Evolutionary conservation across 2,329 filamentous ascomycete species (phyloP).

Genomic region (Ophiostoma sp.): DNA sequence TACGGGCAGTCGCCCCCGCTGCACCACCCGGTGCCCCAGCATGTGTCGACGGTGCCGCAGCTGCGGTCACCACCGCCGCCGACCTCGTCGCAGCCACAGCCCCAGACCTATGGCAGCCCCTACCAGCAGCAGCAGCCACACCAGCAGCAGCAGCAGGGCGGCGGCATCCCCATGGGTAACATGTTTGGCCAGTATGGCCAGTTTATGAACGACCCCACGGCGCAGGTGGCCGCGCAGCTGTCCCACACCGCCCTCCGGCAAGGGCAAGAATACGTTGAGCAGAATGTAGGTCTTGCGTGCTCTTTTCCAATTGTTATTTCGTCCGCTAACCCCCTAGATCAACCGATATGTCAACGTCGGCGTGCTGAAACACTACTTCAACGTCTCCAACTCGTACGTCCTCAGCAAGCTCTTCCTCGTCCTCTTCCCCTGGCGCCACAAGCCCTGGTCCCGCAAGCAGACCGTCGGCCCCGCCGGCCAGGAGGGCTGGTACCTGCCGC

Average conservation of each 20-base stretch:
- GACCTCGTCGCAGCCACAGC: constrained; percentile 65
- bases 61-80: constrained; percentile 90
- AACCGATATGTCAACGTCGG: constrained; percentile 85
- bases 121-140: constrained; percentile 68
- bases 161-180: constrained; percentile 49
- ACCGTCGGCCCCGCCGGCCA: constrained; percentile 68
- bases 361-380: constrained; percentile 95
- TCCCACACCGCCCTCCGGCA: constrained; percentile 89
- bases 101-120: constrained; percentile 63
- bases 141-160: constrained; percentile 52
- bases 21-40: constrained; percentile 95
- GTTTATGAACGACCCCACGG: constrained; percentile 94
- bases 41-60: constrained; percentile 97
- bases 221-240: constrained; percentile 92
- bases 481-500: constrained; percentile 80
- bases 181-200: constrained; percentile 76
- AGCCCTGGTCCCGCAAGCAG: constrained; percentile 94
- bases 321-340: constrained; percentile 40
- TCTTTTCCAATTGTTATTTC: not conserved
- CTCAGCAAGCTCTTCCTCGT: constrained; percentile 90
- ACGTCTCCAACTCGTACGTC: constrained; percentile 97
- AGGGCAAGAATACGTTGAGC: constrained; percentile 91
- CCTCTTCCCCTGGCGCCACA: constrained; percentile 95
- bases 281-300: constrained; percentile 66
- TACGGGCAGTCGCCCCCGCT: constrained; percentile 90